Evolutionary conservation across 148 eudicot species (phyloP).

Genomic region (Silene latifolia): DNA sequence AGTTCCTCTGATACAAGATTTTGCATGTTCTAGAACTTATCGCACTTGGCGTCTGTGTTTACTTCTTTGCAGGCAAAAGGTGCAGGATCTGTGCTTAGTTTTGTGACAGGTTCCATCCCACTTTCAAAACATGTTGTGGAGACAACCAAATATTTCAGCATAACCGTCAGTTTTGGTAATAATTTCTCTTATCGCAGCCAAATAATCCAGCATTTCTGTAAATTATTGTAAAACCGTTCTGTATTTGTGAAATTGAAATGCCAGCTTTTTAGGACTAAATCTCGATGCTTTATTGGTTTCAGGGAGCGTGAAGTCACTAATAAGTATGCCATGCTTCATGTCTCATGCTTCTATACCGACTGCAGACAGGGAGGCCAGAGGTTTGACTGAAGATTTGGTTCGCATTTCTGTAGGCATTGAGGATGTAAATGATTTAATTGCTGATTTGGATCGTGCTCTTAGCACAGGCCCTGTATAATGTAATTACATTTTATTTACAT

Average conservation of each 20-base stretch:
- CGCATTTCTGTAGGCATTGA: slow-evolving; percentile 93
- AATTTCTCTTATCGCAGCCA: background rate
- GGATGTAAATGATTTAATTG: slow-evolving; percentile 79
- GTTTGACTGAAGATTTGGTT: slow-evolving; percentile 83
- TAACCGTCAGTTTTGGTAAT: slow-evolving; percentile 98
- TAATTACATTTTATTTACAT: slow-evolving; percentile 1
- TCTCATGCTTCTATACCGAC: slow-evolving; percentile 94
- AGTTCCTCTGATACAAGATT: background rate
- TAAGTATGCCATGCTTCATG: slow-evolving; percentile 99
- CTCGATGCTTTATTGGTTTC: slow-evolving; percentile 10
- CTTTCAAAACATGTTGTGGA: slow-evolving; percentile 85
- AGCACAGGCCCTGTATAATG: slow-evolving; percentile 54
- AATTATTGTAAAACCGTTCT: no score
- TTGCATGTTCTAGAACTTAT: background rate
- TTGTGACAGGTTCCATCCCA: slow-evolving; percentile 77
- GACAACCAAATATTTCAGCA: slow-evolving; percentile 82
- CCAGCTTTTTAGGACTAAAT: background rate
- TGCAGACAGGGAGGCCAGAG: slow-evolving; percentile 74
- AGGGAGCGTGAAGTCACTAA: slow-evolving; percentile 97
- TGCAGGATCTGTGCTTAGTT: slow-evolving; percentile 98
- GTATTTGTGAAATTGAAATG: background rate
- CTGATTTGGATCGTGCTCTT: slow-evolving; percentile 76
- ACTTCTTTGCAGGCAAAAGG: slow-evolving; percentile 74
- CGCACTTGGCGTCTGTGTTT: background rate
- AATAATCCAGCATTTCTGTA: background rate